Evolutionary conservation across 2,329 filamentous ascomycete species (phyloP), one percentile per base, ranked within the genome.

Genomic region (Cladosporium sp.): DNA sequence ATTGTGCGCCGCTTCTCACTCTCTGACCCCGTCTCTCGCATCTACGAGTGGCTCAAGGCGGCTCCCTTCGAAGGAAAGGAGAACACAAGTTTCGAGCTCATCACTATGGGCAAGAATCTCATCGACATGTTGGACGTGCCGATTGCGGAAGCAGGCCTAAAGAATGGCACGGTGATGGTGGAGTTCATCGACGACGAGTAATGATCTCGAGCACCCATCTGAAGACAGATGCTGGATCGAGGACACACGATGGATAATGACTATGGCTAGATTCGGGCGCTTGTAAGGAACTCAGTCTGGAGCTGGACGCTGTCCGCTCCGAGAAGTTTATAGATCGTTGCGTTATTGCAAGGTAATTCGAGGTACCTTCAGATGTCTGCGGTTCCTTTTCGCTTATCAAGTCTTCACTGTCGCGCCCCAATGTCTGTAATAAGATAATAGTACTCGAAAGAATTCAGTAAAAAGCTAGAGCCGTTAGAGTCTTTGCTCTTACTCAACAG

Each of bases 11-110:
- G 89, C n/a, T 98, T 98, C 71, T 75, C 77, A 9, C 71, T 91
- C 3, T 70, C 80, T 11, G 93, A 98, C 54, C 76, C 80, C 1
- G 90, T 98, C 10, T 80, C 83, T 52, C 82, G 88, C 10, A 84
- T 98, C 43, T 98, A 92, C 70, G 93, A 98, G 73, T 98, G 91
- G 89, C 82, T 98, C 59, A 98, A 97, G 74, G 86, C 91, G 0
- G 83, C 86, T 55, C 88, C 90, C 1, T 70, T 95, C 45, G 86
- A 91, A 59, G 89, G 86, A 62, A 92, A 89, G 69, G 80, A 81
- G 31, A 88, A 86, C 0, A 70, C 86, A 10, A 80, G 82, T 56
- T 98, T 98, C 71, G 92, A 97, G 68, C 78, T 98, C 59, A 90
- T 93, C 68, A 82, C 82, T 57, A 86, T 95, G 82, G 89, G 90